Evolutionary conservation across 2,329 filamentous ascomycete genomes (phyloP).

Genomic region (Pseudogymnoascus sp.): DNA sequence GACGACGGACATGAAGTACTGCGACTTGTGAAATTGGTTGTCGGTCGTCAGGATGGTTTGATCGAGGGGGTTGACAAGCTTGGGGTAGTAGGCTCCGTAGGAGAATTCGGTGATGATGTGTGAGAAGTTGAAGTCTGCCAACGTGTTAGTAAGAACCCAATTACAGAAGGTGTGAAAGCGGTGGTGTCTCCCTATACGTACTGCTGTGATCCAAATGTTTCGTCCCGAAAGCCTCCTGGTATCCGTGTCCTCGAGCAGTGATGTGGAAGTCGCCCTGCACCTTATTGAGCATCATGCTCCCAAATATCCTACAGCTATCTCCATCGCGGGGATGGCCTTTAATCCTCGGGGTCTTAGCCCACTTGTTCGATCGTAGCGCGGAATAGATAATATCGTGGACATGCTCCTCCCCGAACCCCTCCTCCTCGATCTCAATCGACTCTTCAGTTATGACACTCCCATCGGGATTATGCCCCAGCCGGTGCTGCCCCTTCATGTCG

Average conservation of each 20-base stretch:
- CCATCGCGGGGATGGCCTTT: slow-evolving; percentile 27
- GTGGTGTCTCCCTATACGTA: slow-evolving; percentile 38
- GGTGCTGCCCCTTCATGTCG: slow-evolving; percentile 58
- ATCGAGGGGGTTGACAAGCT: slow-evolving; percentile 88
- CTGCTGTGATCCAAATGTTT: slow-evolving; percentile 71
- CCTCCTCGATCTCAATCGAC: slow-evolving; percentile 53
- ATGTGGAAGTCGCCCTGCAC: slow-evolving; percentile 98
- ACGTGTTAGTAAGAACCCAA: slow-evolving; percentile 20
- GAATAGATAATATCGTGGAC: slow-evolving; percentile 82
- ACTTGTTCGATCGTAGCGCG: slow-evolving; percentile 56
- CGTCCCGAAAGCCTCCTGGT: slow-evolving; percentile 61
- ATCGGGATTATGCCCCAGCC: slow-evolving; percentile 47
- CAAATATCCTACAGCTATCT: slow-evolving; percentile 83
- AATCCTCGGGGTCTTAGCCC: slow-evolving; percentile 67
- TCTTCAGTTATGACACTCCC: slow-evolving; percentile 50
- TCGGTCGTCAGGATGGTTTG: slow-evolving; percentile 72
- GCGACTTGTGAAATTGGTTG: slow-evolving; percentile 85
- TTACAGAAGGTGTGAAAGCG: background rate
- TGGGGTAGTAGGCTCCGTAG: slow-evolving; percentile 94
- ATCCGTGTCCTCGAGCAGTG: slow-evolving; percentile 91
- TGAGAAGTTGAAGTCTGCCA: slow-evolving; percentile 86
- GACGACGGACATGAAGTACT: slow-evolving; percentile 94
- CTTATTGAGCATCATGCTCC: slow-evolving; percentile 86
- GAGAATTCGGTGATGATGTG: slow-evolving; percentile 94
- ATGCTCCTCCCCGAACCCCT: slow-evolving; percentile 71